Evolutionary conservation across 495 filamentous ascomycete genomes (phyloP).

Genomic region (Annulohypoxylon nitens): DNA sequence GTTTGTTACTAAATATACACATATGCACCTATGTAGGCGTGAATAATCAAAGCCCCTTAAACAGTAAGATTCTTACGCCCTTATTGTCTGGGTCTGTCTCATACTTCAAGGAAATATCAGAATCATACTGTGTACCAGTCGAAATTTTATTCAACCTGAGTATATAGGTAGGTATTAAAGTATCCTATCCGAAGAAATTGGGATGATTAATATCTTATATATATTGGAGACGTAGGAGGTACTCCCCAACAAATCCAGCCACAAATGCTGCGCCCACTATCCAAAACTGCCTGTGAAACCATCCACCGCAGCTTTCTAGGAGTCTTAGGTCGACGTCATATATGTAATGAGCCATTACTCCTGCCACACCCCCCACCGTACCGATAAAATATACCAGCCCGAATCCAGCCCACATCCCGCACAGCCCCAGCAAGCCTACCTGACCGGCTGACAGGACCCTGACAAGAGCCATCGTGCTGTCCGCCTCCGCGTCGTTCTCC

Average conservation of each 20-base stretch:
- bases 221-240: neutral
- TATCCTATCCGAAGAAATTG: neutral
- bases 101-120: too few relatives aligned
- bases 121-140: too few relatives aligned
- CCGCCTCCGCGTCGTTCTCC: conserved; percentile 56
- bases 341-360: conserved; percentile 37
- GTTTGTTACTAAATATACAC: too few relatives aligned
- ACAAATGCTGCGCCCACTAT: neutral
- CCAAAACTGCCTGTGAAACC: conserved; percentile 1
- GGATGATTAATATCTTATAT: neutral
- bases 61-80: too few relatives aligned
- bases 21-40: too few relatives aligned
- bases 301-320: neutral
- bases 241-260: neutral
- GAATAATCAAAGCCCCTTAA: too few relatives aligned
- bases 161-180: neutral
- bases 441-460: conserved; percentile 15
- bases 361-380: conserved; percentile 26
- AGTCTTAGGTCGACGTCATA: conserved; percentile 36
- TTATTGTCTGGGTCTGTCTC: too few relatives aligned
- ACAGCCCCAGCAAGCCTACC: conserved; percentile 25
- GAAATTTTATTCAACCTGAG: too few relatives aligned
- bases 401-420: conserved; percentile 39
- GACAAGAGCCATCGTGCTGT: conserved; percentile 42
- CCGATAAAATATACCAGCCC: conserved; percentile 28